Evolutionary conservation across 108 stramenopile genomes (phyloP).

Genomic region (Nitzschia palea): DNA sequence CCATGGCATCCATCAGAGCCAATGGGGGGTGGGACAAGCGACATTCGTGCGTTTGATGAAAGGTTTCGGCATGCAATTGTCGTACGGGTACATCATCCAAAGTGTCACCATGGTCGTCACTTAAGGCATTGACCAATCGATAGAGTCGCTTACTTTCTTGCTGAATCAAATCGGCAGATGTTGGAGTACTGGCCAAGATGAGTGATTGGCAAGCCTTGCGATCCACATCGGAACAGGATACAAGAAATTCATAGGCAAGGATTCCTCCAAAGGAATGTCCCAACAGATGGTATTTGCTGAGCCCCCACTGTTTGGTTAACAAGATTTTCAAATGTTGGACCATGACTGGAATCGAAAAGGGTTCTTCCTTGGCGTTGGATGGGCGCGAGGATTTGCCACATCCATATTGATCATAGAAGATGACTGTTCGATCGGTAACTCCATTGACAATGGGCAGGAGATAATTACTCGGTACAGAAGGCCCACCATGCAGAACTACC

Average conservation of each 20-base stretch:
- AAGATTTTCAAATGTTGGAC: slow-evolving; percentile 42
- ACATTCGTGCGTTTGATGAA: slow-evolving; percentile 66
- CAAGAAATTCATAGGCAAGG: slow-evolving; percentile 48
- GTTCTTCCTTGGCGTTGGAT: neutral
- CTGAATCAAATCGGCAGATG: slow-evolving; percentile 34
- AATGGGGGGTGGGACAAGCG: slow-evolving; percentile 44
- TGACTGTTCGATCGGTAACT: slow-evolving; percentile 48
- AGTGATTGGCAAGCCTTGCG: slow-evolving; percentile 33
- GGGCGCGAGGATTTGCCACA: slow-evolving; percentile 47
- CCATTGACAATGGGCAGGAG: slow-evolving; percentile 53
- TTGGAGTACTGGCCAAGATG: slow-evolving; percentile 56
- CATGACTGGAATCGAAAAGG: slow-evolving; percentile 36
- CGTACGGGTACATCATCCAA: neutral
- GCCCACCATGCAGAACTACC: slow-evolving; percentile 70
- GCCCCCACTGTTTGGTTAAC: slow-evolving; percentile 26
- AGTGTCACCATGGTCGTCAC: slow-evolving; percentile 26
- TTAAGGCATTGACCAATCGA: slow-evolving; percentile 16
- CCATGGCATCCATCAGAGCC: slow-evolving; percentile 51
- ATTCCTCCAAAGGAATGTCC: slow-evolving; percentile 63
- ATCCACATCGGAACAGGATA: neutral
- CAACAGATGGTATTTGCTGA: slow-evolving; percentile 44
- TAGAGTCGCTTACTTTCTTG: slow-evolving; percentile 33
- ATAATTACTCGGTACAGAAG: slow-evolving; percentile 67
- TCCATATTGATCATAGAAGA: slow-evolving; percentile 58
- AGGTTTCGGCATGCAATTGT: slow-evolving; percentile 24